These are phyloP conservation scores for Vitis labrusca DNA, from an alignment of 164 flowering plant species.

Conservation along the genomic window DNA sequence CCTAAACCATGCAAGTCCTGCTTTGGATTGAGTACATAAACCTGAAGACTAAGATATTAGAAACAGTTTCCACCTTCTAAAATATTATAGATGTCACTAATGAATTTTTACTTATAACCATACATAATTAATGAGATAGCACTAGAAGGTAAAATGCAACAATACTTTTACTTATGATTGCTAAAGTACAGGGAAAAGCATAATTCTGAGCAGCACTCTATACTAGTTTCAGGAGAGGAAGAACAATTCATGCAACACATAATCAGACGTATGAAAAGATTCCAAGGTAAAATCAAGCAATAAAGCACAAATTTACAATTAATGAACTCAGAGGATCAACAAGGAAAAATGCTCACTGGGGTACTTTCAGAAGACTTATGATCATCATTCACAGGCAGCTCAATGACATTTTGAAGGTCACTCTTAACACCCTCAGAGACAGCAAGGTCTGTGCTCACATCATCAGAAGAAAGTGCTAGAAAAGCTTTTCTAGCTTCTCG, in stretches of 20 bases:
- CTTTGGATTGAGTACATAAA: constrained; percentile 77
- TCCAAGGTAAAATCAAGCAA: neutral
- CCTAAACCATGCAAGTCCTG: constrained; percentile 94
- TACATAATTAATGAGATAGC: neutral
- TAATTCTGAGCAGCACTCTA: neutral
- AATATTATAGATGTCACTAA: neutral
- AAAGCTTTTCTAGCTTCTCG: constrained; percentile 95
- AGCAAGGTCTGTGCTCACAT: constrained; percentile 22
- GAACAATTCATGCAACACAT: neutral
- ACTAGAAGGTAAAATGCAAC: too few relatives aligned
- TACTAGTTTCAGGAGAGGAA: constrained; percentile 1
- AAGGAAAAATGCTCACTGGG: constrained; percentile 50
- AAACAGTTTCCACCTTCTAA: neutral
- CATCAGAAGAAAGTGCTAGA: constrained; percentile 70
- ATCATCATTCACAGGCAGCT: constrained; percentile 32
- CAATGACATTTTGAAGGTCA: constrained; percentile 28
- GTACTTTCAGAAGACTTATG: constrained; percentile 41
- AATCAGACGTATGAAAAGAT: neutral
- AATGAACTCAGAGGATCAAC: neutral
- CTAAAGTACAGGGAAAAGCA: neutral
- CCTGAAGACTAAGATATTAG: constrained; percentile 36
- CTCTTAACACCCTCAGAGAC: constrained; percentile 36
- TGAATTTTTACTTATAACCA: neutral
- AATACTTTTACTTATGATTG: too few relatives aligned
- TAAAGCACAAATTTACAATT: neutral